Conservation (phyloP, 371 early-diverging fungal genomes). For the Actinomortierella ambigua region DNA sequence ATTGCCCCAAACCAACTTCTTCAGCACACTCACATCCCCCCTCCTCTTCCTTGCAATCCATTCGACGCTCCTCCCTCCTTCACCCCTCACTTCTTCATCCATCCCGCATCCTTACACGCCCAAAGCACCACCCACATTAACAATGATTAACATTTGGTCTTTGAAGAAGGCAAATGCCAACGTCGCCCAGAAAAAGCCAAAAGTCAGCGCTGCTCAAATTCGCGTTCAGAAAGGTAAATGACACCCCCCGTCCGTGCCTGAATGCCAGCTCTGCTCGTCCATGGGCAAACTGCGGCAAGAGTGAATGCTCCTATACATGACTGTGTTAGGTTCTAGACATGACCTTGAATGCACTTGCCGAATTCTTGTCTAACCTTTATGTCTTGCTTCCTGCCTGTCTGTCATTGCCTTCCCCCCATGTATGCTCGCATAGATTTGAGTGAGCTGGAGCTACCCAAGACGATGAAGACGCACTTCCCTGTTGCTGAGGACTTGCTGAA, state of each 20-base stretch:
- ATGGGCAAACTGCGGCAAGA: slow-evolving; percentile 4
- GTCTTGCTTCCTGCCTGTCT: no score
- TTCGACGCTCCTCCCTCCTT: no score
- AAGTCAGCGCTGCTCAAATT: slow-evolving; percentile 88
- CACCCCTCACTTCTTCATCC: no score
- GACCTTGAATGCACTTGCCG: no score
- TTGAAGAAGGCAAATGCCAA: slow-evolving; percentile 81
- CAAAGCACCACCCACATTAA: slow-evolving; percentile 12
- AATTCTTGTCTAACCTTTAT: no score
- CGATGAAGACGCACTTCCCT: slow-evolving; percentile 80
- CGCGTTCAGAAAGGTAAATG: slow-evolving; percentile 88
- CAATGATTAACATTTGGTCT: slow-evolving; percentile 89
- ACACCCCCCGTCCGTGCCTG: slow-evolving; percentile 1
- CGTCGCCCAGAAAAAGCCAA: slow-evolving; percentile 80
- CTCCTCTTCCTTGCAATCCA: no score
- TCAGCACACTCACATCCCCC: no score
- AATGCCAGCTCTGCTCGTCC: background rate
- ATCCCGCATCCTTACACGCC: no score
- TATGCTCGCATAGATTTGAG: slow-evolving; percentile 67
- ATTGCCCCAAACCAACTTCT: no score
- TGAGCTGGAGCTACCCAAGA: slow-evolving; percentile 84
- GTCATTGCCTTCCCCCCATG: no score
- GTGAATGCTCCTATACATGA: slow-evolving; percentile 5
- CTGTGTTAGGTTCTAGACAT: no score
- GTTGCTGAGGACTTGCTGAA: slow-evolving; percentile 84